Conservation (phyloP, 192 early-diverging fungal species). For the Backusella parvicylindrica region DNA sequence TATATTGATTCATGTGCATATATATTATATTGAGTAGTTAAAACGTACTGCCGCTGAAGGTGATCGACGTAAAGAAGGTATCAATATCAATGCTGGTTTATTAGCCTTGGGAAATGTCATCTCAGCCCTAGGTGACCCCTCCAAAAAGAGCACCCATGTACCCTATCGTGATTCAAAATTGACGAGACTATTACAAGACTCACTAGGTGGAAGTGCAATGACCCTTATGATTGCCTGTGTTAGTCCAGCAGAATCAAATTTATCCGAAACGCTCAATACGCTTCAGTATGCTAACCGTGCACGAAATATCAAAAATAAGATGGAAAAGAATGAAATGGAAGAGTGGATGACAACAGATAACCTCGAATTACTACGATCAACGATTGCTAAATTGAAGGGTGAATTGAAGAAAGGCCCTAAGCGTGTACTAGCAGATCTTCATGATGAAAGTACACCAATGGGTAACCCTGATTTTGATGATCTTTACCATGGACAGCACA, state of each 20-base stretch:
- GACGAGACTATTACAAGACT: slow-evolving; percentile 94
- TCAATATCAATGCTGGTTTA: slow-evolving; percentile 94
- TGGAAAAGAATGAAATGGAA: slow-evolving; percentile 67
- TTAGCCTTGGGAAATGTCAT: slow-evolving; percentile 98
- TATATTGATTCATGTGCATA: not conserved
- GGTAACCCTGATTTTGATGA: slow-evolving; percentile 18
- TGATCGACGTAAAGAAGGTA: slow-evolving; percentile 93
- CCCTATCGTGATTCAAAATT: slow-evolving; percentile 98
- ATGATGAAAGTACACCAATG: slow-evolving; percentile 12
- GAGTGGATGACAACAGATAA: slow-evolving; percentile 63
- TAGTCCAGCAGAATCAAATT: slow-evolving; percentile 79
- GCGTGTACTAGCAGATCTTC: not conserved
- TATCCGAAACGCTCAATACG: slow-evolving; percentile 92
- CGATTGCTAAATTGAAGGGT: slow-evolving; percentile 59
- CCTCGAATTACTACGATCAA: slow-evolving; percentile 60
- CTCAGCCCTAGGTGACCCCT: slow-evolving; percentile 85
- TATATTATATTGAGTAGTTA: slow-evolving; percentile 43
- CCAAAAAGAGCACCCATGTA: slow-evolving; percentile 66
- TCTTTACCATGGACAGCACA: slow-evolving; percentile 17
- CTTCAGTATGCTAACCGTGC: slow-evolving; percentile 95
- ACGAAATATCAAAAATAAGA: slow-evolving; percentile 92
- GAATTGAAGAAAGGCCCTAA: slow-evolving; percentile 46
- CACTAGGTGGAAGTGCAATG: slow-evolving; percentile 89
- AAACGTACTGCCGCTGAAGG: slow-evolving; percentile 93
- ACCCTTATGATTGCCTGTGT: slow-evolving; percentile 97